Conservation (phyloP, 768 basidiomycete species). For the Exidia glandulosa region DNA sequence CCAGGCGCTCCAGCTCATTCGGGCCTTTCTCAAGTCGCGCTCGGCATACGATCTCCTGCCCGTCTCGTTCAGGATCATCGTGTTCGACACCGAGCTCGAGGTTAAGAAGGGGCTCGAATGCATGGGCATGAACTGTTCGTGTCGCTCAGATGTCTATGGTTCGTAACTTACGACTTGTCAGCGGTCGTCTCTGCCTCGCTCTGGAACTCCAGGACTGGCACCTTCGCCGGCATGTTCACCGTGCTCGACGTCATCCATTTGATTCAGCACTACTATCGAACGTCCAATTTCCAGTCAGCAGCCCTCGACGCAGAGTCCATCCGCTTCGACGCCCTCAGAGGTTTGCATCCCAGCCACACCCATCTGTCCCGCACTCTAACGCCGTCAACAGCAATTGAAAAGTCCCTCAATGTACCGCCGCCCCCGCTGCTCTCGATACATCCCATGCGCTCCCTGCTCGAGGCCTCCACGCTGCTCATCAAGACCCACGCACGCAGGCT, state of each 20-base stretch:
- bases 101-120: constrained; percentile 92
- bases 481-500: constrained; percentile 91
- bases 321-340: constrained; percentile 77
- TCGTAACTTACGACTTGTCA: constrained; percentile 18
- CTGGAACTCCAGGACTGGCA: constrained; percentile 91
- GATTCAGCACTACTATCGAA: constrained; percentile 96
- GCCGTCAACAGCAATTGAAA: constrained; percentile 70
- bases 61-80: constrained; percentile 91
- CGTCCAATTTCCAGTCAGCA: constrained; percentile 74
- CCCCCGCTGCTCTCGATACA: constrained; percentile 86
- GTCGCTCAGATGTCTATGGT: constrained; percentile 10
- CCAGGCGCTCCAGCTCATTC: constrained; percentile 55
- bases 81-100: constrained; percentile 89
- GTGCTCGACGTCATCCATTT: constrained; percentile 99
- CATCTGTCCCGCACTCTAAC: neutral
- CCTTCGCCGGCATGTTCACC: constrained; percentile 97
- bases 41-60: constrained; percentile 96
- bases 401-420: constrained; percentile 78
- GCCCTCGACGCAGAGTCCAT: constrained; percentile 88
- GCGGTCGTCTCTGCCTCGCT: constrained; percentile 96
- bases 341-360: constrained; percentile 30
- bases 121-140: constrained; percentile 64
- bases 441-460: constrained; percentile 77
- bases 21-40: constrained; percentile 72
- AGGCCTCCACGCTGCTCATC: constrained; percentile 82